phyloP scores from a whole-genome alignment of 73 alveolate genomes.

The Breviolum minutum region DNA sequence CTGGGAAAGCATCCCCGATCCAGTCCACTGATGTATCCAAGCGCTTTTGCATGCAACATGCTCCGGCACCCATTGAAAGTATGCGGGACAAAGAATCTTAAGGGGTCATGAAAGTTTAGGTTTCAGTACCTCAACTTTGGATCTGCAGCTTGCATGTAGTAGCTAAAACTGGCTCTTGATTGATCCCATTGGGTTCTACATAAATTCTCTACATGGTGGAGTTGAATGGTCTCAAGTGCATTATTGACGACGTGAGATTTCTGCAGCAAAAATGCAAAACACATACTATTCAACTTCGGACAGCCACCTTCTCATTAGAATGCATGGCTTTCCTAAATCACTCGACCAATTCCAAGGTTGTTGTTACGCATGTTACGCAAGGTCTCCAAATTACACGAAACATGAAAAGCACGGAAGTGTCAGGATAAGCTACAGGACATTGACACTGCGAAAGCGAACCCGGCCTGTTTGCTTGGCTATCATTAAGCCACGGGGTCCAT shows the following conservation, averaged over 20 bases:
- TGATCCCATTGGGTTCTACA: too few relatives aligned
- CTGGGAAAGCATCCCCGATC: slow-evolving; percentile 52
- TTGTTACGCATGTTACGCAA: background rate
- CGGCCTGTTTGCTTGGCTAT: slow-evolving; percentile 88
- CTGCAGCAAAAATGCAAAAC: too few relatives aligned
- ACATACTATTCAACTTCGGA: too few relatives aligned
- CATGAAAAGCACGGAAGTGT: background rate
- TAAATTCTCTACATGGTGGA: too few relatives aligned
- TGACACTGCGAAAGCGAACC: background rate
- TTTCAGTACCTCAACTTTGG: background rate
- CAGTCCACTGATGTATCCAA: slow-evolving; percentile 88
- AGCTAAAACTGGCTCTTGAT: too few relatives aligned
- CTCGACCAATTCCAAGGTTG: too few relatives aligned
- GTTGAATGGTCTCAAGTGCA: too few relatives aligned
- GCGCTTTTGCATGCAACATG: slow-evolving; percentile 87
- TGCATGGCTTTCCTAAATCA: too few relatives aligned
- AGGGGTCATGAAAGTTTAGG: background rate
- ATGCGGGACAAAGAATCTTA: background rate
- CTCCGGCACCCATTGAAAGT: slow-evolving; percentile 63
- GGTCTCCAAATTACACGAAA: background rate
- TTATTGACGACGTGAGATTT: too few relatives aligned
- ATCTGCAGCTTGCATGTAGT: background rate
- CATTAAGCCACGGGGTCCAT: slow-evolving; percentile 77
- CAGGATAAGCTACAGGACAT: background rate
- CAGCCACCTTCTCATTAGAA: too few relatives aligned